phyloP scores from a whole-genome alignment of 345 rosid genomes.

The Clarkia xantiana region DNA sequence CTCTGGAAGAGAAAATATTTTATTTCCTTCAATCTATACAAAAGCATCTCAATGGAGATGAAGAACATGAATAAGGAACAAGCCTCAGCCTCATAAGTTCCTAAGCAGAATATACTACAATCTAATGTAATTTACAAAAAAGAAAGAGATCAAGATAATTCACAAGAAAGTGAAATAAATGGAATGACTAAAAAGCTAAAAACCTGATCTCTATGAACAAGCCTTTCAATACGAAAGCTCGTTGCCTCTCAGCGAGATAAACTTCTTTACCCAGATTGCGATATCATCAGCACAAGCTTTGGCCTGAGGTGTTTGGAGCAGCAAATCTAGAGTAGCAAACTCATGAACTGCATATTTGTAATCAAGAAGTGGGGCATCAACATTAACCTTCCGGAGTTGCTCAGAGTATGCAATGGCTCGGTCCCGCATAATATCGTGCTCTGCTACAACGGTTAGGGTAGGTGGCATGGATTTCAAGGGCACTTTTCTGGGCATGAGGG shows the following conservation, averaged over 20 bases:
- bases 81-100: not conserved
- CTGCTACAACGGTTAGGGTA: conserved; percentile 80
- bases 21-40: not conserved
- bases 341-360: conserved; percentile 87
- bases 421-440: conserved; percentile 94
- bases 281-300: conserved; percentile 86
- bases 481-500: conserved; percentile 50
- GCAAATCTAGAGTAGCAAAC: conserved; percentile 85
- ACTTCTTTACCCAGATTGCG: conserved; percentile 86
- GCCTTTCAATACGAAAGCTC: conserved; percentile 62
- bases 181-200: not conserved
- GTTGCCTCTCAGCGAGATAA: conserved; percentile 68
- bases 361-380: conserved; percentile 77
- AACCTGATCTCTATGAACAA: conserved; percentile 3
- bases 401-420: conserved; percentile 80
- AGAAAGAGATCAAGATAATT: not conserved
- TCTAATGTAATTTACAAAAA: conserved; percentile 4
- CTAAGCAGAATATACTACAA: not conserved
- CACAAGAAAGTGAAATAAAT: not conserved
- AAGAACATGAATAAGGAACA: conserved; percentile 16
- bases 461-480: conserved; percentile 86
- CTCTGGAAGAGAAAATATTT: too few relatives aligned
- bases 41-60: conserved; percentile 6
- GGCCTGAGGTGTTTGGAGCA: conserved; percentile 77
- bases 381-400: conserved; percentile 64